Evolutionary conservation across 1,284 basidiomycete species (phyloP).

Genomic region (Ustilago crameri): DNA sequence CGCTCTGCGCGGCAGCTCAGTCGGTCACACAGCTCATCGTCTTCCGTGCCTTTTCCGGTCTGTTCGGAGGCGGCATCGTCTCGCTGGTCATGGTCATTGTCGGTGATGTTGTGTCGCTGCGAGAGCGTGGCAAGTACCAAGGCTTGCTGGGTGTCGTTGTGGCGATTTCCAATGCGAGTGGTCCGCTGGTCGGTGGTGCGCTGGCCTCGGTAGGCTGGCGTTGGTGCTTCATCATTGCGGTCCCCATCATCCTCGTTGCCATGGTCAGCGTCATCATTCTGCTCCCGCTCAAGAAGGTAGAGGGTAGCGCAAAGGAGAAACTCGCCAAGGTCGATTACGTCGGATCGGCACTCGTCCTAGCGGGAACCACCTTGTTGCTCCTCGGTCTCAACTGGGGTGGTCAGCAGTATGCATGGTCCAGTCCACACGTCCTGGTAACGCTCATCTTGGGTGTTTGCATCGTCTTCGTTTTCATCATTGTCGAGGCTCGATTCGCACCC

Average conservation of each 20-base stretch:
- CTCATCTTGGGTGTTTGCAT: slow-evolving; percentile 74
- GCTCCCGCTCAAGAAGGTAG: slow-evolving; percentile 49
- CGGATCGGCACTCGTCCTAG: slow-evolving; percentile 39
- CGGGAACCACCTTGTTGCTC: slow-evolving; percentile 34
- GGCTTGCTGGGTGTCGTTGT: slow-evolving; percentile 54
- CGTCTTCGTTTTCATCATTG: slow-evolving; percentile 75
- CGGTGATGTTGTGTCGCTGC: slow-evolving; percentile 52
- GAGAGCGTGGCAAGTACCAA: slow-evolving; percentile 56
- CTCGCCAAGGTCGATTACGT: slow-evolving; percentile 44
- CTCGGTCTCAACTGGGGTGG: slow-evolving; percentile 78
- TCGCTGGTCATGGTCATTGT: slow-evolving; percentile 73
- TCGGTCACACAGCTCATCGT: slow-evolving; percentile 78
- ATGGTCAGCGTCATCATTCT: slow-evolving; percentile 39
- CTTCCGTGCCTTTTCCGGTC: slow-evolving; percentile 76
- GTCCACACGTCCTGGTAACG: slow-evolving; percentile 70
- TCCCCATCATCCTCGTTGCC: slow-evolving; percentile 36
- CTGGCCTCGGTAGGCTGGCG: slow-evolving; percentile 41
- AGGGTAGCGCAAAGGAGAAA: slow-evolving; percentile 39
- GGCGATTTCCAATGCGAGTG: slow-evolving; percentile 49
- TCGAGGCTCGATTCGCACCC: slow-evolving; percentile 78
- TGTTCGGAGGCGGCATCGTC: slow-evolving; percentile 77
- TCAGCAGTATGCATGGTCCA: slow-evolving; percentile 67
- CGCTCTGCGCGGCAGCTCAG: slow-evolving; percentile 65
- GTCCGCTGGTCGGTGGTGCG: slow-evolving; percentile 55
- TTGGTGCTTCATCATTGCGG: slow-evolving; percentile 47